Percentiles rank a stretch among this genome's conserved stretches.
Conservation (phyloP, 2,329 filamentous ascomycete genomes). For the Cordyceps pruinosa region DNA sequence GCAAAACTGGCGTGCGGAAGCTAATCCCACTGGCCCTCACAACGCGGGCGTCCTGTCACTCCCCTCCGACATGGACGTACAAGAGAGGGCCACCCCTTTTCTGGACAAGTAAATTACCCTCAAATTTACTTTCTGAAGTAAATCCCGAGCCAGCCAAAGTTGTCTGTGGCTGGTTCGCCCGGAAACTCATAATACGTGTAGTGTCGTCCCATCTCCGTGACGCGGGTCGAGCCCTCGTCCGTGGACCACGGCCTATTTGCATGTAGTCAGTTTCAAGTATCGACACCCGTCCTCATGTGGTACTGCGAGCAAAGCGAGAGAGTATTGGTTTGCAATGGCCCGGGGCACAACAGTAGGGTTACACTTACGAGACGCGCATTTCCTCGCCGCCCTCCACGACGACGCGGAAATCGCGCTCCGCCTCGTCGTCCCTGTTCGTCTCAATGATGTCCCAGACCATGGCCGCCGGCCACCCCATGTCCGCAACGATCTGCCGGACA, state of each 20-base stretch:
- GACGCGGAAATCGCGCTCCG: no score
- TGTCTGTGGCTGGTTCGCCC: background rate
- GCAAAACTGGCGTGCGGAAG: no score
- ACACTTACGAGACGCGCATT: background rate
- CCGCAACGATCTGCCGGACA: conserved; percentile 19
- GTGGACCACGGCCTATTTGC: background rate
- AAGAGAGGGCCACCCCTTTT: no score
- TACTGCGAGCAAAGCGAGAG: no score
- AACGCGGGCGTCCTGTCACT: no score
- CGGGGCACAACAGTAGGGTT: background rate
- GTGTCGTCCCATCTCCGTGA: background rate
- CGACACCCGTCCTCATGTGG: no score
- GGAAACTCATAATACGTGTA: background rate
- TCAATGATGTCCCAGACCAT: conserved; percentile 16
- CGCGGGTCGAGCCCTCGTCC: background rate
- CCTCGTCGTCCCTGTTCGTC: background rate
- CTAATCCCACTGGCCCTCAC: no score
- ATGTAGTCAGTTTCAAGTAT: background rate
- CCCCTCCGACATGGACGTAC: no score
- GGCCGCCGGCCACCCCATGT: conserved; percentile 16
- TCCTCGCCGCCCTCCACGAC: background rate
- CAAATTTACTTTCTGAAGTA: background rate
- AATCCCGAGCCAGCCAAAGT: background rate
- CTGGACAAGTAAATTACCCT: no score
- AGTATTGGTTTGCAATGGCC: no score